Evolutionary conservation across 805 yeast species (phyloP).

Genomic region (Sugiyamaella qingdaonensis): DNA sequence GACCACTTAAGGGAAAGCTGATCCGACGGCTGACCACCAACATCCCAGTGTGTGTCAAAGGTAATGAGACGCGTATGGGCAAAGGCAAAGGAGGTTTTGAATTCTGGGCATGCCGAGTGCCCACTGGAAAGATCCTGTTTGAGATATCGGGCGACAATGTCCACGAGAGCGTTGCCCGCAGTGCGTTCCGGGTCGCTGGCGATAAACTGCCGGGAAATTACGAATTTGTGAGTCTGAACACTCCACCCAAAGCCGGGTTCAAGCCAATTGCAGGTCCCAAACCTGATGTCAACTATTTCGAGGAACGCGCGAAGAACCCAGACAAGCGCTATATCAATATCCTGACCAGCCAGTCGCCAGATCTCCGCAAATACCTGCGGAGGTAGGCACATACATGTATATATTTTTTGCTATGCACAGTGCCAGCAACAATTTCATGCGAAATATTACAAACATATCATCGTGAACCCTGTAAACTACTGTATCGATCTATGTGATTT

Average conservation of each 20-base stretch:
- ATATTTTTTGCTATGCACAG: not conserved
- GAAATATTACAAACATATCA: not conserved
- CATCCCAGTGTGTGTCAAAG: conserved; percentile 90
- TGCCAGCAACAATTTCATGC: too few relatives aligned
- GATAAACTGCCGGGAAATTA: conserved; percentile 88
- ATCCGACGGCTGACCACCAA: conserved; percentile 80
- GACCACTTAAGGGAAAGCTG: conserved; percentile 61
- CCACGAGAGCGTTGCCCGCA: conserved; percentile 87
- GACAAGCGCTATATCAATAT: conserved; percentile 58
- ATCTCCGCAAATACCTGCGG: conserved; percentile 58
- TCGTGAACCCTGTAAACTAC: too few relatives aligned
- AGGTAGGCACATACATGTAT: conserved; percentile 40
- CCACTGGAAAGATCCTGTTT: conserved; percentile 89
- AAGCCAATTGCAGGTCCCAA: conserved; percentile 46
- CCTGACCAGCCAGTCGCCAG: conserved; percentile 46
- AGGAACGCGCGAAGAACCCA: conserved; percentile 55
- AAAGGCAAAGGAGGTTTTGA: conserved; percentile 98
- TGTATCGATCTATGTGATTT: too few relatives aligned
- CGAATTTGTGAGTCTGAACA: conserved; percentile 68
- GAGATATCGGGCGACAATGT: conserved; percentile 72
- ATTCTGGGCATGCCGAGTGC: conserved; percentile 95
- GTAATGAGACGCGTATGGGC: conserved; percentile 99
- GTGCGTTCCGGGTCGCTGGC: conserved; percentile 83
- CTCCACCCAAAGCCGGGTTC: conserved; percentile 70
- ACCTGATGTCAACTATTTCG: conserved; percentile 48